Conservation (phyloP, 2,329 filamentous ascomycete genomes). For the Nemania sp. region DNA sequence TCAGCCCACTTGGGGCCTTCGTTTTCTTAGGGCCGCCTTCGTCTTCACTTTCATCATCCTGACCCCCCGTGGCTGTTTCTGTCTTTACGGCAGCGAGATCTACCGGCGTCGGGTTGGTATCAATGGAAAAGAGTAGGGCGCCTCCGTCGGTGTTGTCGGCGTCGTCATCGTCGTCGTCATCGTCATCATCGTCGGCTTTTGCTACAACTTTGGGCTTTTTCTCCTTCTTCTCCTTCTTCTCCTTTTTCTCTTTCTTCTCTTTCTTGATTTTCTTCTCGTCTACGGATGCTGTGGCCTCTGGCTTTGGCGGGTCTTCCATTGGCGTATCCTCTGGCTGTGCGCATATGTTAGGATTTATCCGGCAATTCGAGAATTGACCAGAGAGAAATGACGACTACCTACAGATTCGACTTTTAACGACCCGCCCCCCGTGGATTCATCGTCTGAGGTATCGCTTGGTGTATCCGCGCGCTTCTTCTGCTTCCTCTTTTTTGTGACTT, state of each 20-base stretch:
- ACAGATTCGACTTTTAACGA: conserved; percentile 1
- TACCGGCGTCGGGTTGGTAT: conserved; percentile 34
- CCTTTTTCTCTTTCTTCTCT: conserved; percentile 61
- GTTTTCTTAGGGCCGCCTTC: not conserved
- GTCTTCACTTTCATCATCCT: conserved; percentile 11
- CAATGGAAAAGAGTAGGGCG: conserved; percentile 33
- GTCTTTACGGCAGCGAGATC: conserved; percentile 21
- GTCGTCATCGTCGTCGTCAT: not conserved
- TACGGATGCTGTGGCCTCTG: conserved; percentile 68
- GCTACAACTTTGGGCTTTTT: conserved; percentile 4
- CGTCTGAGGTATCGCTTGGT: conserved; percentile 15
- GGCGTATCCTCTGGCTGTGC: not conserved
- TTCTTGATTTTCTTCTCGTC: conserved; percentile 69
- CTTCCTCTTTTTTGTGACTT: conserved; percentile 32
- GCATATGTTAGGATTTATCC: not conserved
- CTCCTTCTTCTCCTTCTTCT: conserved; percentile 50
- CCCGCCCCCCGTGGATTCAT: conserved; percentile 19
- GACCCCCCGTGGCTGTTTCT: not conserved
- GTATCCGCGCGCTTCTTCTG: conserved; percentile 19
- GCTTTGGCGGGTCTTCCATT: conserved; percentile 62
- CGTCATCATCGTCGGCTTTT: too few species aligned
- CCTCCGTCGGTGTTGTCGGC: conserved; percentile 6
- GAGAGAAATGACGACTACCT: not conserved
- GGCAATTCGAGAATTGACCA: not conserved
- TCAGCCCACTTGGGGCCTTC: conserved; percentile 28